Evolutionary conservation across 805 yeast species (phyloP).

Genomic region (Lipomyces spencermartinsiae): DNA sequence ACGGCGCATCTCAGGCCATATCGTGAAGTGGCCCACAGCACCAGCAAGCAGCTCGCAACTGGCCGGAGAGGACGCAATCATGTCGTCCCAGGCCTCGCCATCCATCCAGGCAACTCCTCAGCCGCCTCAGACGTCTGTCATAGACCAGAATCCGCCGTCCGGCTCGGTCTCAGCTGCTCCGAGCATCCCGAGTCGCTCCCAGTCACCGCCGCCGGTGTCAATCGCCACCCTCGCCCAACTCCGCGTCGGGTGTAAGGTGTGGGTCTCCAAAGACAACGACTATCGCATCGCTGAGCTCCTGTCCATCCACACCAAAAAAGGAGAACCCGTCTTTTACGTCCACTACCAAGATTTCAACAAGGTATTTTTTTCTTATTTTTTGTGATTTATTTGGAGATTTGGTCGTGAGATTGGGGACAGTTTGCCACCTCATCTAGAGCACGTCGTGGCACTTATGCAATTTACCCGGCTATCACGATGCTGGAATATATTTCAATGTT

Average conservation of each 20-base stretch:
- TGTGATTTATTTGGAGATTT: constrained; percentile 1
- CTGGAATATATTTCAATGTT: not conserved
- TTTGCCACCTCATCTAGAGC: not conserved
- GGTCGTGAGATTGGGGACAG: not conserved
- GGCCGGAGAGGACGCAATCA: constrained; percentile 1
- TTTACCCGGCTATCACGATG: not conserved
- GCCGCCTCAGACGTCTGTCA: constrained; percentile 4
- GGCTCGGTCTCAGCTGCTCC: constrained; percentile 3
- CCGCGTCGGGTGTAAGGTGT: constrained; percentile 77
- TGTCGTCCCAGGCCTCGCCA: constrained; percentile 15
- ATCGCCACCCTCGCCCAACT: constrained; percentile 36
- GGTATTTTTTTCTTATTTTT: constrained; percentile 28
- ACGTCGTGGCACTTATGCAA: not conserved
- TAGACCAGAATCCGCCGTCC: not conserved
- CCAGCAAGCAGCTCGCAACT: not conserved
- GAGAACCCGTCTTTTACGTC: constrained; percentile 82
- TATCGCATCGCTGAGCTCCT: constrained; percentile 83
- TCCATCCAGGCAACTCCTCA: constrained; percentile 9
- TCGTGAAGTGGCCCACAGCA: not conserved
- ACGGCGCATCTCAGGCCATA: not conserved
- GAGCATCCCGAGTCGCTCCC: constrained; percentile 13
- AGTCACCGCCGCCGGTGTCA: constrained; percentile 36
- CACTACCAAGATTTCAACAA: constrained; percentile 95
- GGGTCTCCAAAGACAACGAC: constrained; percentile 80
- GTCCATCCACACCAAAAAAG: constrained; percentile 74